A percentile compares a stretch with the other conserved stretches of the same genome.
Evolutionary conservation across 495 filamentous ascomycete species (phyloP).

Genomic region (Pseudevernia furfuracea): DNA sequence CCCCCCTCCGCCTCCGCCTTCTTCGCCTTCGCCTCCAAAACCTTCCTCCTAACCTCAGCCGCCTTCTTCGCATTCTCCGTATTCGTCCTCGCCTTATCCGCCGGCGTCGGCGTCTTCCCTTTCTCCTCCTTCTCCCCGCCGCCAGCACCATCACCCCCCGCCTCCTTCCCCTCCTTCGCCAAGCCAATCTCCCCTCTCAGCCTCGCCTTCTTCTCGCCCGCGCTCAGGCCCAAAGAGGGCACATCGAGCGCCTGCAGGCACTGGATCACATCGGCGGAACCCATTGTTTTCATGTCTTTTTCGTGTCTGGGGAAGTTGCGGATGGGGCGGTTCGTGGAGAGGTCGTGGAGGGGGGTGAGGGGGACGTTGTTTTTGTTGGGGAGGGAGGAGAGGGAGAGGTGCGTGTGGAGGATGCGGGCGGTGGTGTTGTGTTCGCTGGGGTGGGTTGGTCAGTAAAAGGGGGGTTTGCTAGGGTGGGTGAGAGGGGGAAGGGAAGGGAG

Average conservation of each 20-base stretch:
- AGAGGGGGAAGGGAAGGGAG: background rate
- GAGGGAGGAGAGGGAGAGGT: constrained; percentile 17
- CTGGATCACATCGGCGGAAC: constrained; percentile 14
- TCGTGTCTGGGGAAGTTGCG: constrained; percentile 24
- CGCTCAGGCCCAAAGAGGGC: constrained; percentile 11
- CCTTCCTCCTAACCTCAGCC: background rate
- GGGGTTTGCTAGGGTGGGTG: background rate
- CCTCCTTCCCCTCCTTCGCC: background rate
- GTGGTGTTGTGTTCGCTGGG: constrained; percentile 25
- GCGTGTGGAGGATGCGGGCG: constrained; percentile 20
- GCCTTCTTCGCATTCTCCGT: constrained; percentile 9
- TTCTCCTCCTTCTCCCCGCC: background rate
- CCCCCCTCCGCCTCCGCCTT: background rate
- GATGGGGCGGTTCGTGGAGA: constrained; percentile 22
- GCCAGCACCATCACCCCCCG: background rate
- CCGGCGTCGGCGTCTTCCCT: background rate
- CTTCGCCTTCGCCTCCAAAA: background rate
- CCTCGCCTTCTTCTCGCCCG: constrained; percentile 21
- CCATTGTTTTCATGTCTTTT: constrained; percentile 21
- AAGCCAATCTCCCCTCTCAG: constrained; percentile 20
- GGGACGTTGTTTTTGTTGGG: constrained; percentile 10
- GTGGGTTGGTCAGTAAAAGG: background rate
- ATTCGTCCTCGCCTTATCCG: constrained; percentile 6
- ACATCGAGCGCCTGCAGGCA: constrained; percentile 21
- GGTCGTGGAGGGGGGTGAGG: constrained; percentile 22